These are phyloP conservation scores for Hypericum androsaemum DNA, from an alignment of 345 rosid species.

Conservation along the genomic window DNA sequence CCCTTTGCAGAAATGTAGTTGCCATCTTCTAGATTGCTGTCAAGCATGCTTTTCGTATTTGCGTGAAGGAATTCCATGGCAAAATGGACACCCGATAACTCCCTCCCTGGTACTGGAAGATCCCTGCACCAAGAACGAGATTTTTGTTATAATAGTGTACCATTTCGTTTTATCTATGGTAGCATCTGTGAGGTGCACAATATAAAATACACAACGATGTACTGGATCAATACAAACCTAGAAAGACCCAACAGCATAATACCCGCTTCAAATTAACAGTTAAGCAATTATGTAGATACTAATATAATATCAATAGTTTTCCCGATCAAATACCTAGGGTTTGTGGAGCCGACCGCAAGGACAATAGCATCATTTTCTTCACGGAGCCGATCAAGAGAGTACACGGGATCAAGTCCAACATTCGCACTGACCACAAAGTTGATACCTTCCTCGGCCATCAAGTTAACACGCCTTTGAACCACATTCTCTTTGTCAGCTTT, in stretches of 20 bases:
- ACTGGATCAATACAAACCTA: too few species aligned
- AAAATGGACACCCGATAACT: conserved; percentile 81
- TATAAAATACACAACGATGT: too few species aligned
- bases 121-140: conserved; percentile 50
- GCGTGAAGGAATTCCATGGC: conserved; percentile 98
- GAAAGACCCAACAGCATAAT: too few species aligned
- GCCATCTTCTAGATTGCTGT: conserved; percentile 70
- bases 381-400: conserved; percentile 60
- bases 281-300: too few species aligned
- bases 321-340: conserved; percentile 54
- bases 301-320: too few species aligned
- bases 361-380: conserved; percentile 77
- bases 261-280: too few species aligned
- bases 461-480: conserved; percentile 86
- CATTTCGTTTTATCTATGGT: too few species aligned
- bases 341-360: conserved; percentile 92
- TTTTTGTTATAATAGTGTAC: neutral
- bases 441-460: conserved; percentile 85
- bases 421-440: conserved; percentile 83
- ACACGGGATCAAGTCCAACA: conserved; percentile 68
- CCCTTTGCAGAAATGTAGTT: conserved; percentile 84
- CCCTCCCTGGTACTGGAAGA: conserved; percentile 89
- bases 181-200: too few species aligned
- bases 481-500: conserved; percentile 86
- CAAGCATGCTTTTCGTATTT: conserved; percentile 97